Conservation (phyloP, 2,329 filamentous ascomycete species). For the Corynespora cassiicola region DNA sequence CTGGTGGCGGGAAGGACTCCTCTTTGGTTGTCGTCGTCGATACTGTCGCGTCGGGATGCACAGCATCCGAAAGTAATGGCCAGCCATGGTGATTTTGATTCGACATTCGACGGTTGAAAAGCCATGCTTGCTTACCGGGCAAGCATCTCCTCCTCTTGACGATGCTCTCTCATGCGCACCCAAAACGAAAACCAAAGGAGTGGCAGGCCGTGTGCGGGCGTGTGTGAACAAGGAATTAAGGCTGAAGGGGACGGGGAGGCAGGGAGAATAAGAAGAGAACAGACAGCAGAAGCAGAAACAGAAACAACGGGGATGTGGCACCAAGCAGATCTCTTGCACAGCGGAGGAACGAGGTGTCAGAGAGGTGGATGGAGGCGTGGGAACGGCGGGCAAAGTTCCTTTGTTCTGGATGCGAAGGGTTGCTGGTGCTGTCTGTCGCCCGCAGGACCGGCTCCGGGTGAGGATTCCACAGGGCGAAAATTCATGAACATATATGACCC, state of each 20-base stretch:
- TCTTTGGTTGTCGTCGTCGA: conserved; percentile 29
- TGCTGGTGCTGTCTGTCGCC: no score
- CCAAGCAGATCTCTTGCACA: neutral
- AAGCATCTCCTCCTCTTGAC: conserved; percentile 15
- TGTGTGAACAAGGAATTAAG: conserved; percentile 6
- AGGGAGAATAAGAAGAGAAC: conserved; percentile 6
- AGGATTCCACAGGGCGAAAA: conserved; percentile 1
- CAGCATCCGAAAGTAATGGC: conserved; percentile 47
- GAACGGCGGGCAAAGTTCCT: no score
- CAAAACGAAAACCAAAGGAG: conserved; percentile 14
- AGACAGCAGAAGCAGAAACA: conserved; percentile 3
- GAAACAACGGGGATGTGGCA: conserved; percentile 11
- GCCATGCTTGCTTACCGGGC: conserved; percentile 33
- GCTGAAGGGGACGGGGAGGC: conserved; percentile 17
- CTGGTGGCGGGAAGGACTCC: conserved; percentile 25
- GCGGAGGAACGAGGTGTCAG: no score
- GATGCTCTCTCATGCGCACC: conserved; percentile 18
- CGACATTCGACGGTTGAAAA: conserved; percentile 23
- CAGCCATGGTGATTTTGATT: conserved; percentile 37
- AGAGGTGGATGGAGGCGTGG: no score
- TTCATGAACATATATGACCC: conserved; percentile 16
- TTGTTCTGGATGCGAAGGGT: no score
- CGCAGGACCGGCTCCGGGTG: no score
- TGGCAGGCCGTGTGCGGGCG: conserved; percentile 8
- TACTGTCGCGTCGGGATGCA: conserved; percentile 36